Conservation (phyloP, 108 stramenopile genomes). For the Schizochytrium sp. region DNA sequence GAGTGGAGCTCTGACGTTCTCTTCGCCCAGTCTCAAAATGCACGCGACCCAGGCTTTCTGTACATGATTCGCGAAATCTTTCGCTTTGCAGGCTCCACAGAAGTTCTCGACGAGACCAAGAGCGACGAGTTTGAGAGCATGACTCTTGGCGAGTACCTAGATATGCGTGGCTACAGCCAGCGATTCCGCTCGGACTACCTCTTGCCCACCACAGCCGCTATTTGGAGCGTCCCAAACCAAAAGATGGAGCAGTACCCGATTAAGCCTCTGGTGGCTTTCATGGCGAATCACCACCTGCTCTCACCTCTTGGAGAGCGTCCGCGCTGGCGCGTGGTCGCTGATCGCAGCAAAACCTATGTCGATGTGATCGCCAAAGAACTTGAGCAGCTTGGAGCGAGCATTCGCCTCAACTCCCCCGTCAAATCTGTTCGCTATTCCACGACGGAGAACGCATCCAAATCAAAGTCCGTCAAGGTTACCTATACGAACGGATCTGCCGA, state of each 20-base stretch:
- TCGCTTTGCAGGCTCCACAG: conserved; percentile 79
- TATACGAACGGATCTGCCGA: conserved; percentile 57
- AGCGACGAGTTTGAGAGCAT: conserved; percentile 77
- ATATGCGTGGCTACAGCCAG: conserved; percentile 79
- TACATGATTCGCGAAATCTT: conserved; percentile 84
- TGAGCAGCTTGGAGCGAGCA: conserved; percentile 73
- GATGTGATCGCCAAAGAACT: conserved; percentile 73
- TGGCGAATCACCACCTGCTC: conserved; percentile 95
- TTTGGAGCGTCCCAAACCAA: conserved; percentile 86
- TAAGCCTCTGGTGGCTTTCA: conserved; percentile 84
- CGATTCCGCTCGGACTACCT: conserved; percentile 87
- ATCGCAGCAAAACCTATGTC: conserved; percentile 85
- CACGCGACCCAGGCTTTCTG: conserved; percentile 80
- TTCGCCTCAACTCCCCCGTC: conserved; percentile 78
- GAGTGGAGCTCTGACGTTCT: conserved; percentile 87
- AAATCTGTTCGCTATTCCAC: conserved; percentile 62
- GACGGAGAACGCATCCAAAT: conserved; percentile 59
- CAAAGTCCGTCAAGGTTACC: background rate
- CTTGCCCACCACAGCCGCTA: conserved; percentile 93
- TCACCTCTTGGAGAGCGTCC: conserved; percentile 79
- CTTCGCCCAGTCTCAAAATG: conserved; percentile 80
- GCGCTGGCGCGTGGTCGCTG: conserved; percentile 87
- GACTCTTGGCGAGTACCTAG: conserved; percentile 88
- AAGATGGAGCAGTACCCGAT: conserved; percentile 89
- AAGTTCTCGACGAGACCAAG: conserved; percentile 72